Evolutionary conservation across 1,284 basidiomycete species (phyloP), one percentile per base, ranked within the genome.

Genomic region (Marasmius oreades): DNA sequence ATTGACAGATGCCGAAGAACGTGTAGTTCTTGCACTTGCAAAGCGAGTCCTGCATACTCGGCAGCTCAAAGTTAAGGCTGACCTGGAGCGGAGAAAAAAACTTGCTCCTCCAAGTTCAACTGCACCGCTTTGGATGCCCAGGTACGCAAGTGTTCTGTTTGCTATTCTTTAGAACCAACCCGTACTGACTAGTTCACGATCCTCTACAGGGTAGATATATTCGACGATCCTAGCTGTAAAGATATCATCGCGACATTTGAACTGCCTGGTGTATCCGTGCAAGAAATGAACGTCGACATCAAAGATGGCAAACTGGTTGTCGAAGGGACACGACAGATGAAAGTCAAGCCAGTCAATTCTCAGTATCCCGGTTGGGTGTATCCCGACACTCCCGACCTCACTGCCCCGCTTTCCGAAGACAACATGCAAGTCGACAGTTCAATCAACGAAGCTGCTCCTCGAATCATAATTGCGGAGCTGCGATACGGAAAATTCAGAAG

Each of bases 401-500:
- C 65, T 20, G 58, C 65, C 26, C 59, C 64, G 22, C 59, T 61
- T 58, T 64, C 67, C 12, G 55, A 55, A n/a, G 61, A 64, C 43
- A 28, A 33, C 33, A 50, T 48, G n/a, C 50, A 43, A 48, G 47
- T 42, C 20, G 20, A 33, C 47, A 39, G 20, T 51, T 42, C 36
- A 53, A 48, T 53, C 46, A 42, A 47, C 34, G 24, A 45, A 26
- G 37, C 55, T 46, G 31, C 48, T 45, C 33, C 45, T 33, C 16
- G 43, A 20, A 22, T 53, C 20, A 60, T 53, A 2, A 62, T 73
- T 7, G 73, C 73, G 24, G 82, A 85, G 61, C 65, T 85, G 53
- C 76, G 80, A 37, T 84, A 80, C 60, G 82, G 82, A 5, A 67
- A 67, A 52, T 84, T 82, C 60, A 71, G 71, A 22, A 75, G 81